Evolutionary conservation across 345 rosid species (phyloP).

Genomic region (Lepidium didymum): DNA sequence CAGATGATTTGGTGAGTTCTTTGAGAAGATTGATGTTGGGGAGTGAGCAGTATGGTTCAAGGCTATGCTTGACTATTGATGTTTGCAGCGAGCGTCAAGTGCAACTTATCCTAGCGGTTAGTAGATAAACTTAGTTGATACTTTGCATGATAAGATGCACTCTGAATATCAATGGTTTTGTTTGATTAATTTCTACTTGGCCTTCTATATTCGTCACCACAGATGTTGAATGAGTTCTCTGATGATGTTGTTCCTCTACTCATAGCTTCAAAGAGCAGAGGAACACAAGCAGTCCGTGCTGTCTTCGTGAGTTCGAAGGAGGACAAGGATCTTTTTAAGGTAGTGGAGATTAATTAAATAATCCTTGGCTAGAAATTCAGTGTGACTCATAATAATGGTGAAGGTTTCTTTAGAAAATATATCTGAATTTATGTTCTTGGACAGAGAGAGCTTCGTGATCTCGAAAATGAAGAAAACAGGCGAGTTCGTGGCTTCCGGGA

Average conservation of each 20-base stretch:
- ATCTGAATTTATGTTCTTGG: slow-evolving; percentile 9
- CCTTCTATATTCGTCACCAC: slow-evolving; percentile 4
- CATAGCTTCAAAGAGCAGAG: slow-evolving; percentile 65
- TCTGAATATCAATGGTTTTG: not conserved
- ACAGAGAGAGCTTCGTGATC: slow-evolving; percentile 63
- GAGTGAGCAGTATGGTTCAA: slow-evolving; percentile 51
- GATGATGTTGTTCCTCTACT: slow-evolving; percentile 67
- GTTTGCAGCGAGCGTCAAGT: slow-evolving; percentile 84
- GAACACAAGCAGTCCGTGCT: slow-evolving; percentile 59
- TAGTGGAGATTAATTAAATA: slow-evolving; percentile 22
- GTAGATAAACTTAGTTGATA: slow-evolving; percentile 18
- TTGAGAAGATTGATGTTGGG: slow-evolving; percentile 52
- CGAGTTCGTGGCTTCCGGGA: slow-evolving; percentile 80
- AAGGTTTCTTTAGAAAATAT: not conserved
- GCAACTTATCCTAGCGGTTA: slow-evolving; percentile 57
- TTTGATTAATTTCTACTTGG: not conserved
- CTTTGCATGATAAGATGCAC: not conserved
- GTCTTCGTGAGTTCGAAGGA: slow-evolving; percentile 66
- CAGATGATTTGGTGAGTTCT: slow-evolving; percentile 54
- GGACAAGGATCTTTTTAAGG: slow-evolving; percentile 64
- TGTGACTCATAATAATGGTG: not conserved
- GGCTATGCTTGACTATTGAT: slow-evolving; percentile 71
- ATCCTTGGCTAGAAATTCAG: not conserved
- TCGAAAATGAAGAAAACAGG: slow-evolving; percentile 57
- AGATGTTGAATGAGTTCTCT: slow-evolving; percentile 61